Base-by-base conservation (phyloP, 352 stramenopile genomes). In the Globisporangium nagaii region DNA sequence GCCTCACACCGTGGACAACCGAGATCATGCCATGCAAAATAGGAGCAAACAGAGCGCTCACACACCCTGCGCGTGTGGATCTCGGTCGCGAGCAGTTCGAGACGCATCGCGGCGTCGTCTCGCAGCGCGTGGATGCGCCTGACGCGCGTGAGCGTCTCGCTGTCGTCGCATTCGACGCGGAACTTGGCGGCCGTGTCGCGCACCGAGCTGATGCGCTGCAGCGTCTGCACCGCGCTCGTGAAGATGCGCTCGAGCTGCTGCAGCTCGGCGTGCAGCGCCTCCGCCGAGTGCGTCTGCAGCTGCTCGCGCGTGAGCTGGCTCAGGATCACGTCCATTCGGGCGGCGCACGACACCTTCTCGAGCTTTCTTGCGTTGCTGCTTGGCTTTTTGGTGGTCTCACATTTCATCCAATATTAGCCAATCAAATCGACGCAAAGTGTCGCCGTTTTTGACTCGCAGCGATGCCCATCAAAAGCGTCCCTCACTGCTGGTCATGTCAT, bases 201-300 rank as follows among this genome's bases (percentile, higher is more conserved):
- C 20, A 53, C 46, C 46, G 39, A 56, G 49, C 49, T 56, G 36
- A 56, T 48, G 36, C 50, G 37, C 50, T 57, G 50, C 25, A 57
- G 50, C 28, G 20, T 22, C 37, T 48, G 50, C 1, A 57, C 40
- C 0, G 37, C 28, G 36, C 49, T 30, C 36, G n/a, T 40, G 46
- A 53, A 53, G 20, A 53, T 20, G 8, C 20, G 10, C 15, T 53
- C 46, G 46, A 53, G 31, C 13, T 42, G 20, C 32, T 53, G 46
- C 46, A 53, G 32, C 46, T 53, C 46, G 15, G 31, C 46, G 46
- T 53, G 46, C 31, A 53, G 32, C 32, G 47, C 47, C 22, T 44
- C n/a, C 39, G 32, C 25, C 39, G 37, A 58, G n/a, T 42, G 39
- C 20, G 51, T 37, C 49, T 47, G 35, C 30, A 50, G 40, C 31